phyloP scores from a whole-genome alignment of 2,329 filamentous ascomycete species.

The Aspergillus unguis region DNA sequence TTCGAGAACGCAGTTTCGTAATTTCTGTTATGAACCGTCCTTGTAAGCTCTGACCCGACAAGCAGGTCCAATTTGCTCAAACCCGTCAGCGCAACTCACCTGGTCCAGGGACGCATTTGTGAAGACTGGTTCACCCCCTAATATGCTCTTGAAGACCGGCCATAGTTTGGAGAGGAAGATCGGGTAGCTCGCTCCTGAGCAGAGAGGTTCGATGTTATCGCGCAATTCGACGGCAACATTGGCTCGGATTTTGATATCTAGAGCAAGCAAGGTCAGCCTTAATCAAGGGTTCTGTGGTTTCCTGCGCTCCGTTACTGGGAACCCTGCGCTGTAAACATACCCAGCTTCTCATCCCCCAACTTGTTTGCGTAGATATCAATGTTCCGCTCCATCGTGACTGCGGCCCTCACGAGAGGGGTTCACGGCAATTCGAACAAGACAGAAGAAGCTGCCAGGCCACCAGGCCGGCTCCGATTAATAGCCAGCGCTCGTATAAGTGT shows the following conservation, averaged over 20 bases:
- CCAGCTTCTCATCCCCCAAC: slow-evolving; percentile 48
- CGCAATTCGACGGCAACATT: slow-evolving; percentile 81
- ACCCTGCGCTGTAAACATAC: slow-evolving; percentile 32
- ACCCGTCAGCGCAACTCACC: slow-evolving; percentile 48
- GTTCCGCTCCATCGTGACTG: slow-evolving; percentile 41
- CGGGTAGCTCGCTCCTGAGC: slow-evolving; percentile 73
- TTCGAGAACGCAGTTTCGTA: slow-evolving; percentile 90
- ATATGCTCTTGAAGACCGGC: slow-evolving; percentile 80
- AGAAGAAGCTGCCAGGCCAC: slow-evolving; percentile 36
- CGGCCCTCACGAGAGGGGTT: slow-evolving; percentile 21
- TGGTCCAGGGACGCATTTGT: slow-evolving; percentile 87
- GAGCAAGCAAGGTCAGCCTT: slow-evolving; percentile 9
- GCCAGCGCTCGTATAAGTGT: slow-evolving; percentile 25
- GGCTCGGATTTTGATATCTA: slow-evolving; percentile 78
- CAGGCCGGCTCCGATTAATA: slow-evolving; percentile 34
- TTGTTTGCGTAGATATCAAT: slow-evolving; percentile 51
- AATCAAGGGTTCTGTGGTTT: neutral
- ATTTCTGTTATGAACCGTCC: slow-evolving; percentile 55
- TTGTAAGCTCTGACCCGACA: neutral
- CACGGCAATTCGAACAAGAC: slow-evolving; percentile 17
- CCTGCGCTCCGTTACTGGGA: neutral
- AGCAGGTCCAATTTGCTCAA: neutral
- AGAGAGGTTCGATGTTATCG: slow-evolving; percentile 80
- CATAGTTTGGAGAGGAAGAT: slow-evolving; percentile 83
- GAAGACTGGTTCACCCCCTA: slow-evolving; percentile 84